Conservation (phyloP, 2,329 filamentous ascomycete genomes). For the Penicillium sp. region DNA sequence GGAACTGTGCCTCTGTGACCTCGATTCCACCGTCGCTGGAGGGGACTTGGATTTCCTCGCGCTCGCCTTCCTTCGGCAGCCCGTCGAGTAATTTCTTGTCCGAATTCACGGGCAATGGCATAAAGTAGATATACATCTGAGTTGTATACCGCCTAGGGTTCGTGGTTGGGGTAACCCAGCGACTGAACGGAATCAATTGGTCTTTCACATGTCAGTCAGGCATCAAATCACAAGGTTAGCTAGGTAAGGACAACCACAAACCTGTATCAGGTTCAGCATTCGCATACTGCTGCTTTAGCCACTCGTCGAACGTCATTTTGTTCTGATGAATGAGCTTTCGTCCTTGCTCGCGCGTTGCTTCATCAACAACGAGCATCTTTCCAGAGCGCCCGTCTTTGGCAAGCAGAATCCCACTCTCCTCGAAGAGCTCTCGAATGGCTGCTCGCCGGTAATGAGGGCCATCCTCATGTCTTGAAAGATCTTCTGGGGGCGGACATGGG, state of each 20-base stretch:
- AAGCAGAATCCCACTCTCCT: slow-evolving; percentile 89
- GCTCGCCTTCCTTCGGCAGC: slow-evolving; percentile 47
- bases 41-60: slow-evolving; percentile 70
- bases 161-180: slow-evolving; percentile 83
- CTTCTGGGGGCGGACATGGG: slow-evolving; percentile 55
- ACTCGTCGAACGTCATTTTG: slow-evolving; percentile 69
- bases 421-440: slow-evolving; percentile 89
- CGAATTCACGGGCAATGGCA: slow-evolving; percentile 63
- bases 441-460: slow-evolving; percentile 76
- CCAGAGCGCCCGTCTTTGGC: slow-evolving; percentile 56
- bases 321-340: slow-evolving; percentile 72
- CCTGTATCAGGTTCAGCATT: slow-evolving; percentile 64
- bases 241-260: slow-evolving; percentile 18
- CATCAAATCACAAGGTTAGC: not conserved
- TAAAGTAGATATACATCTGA: slow-evolving; percentile 95
- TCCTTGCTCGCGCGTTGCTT: slow-evolving; percentile 67
- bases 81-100: slow-evolving; percentile 40
- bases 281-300: slow-evolving; percentile 55
- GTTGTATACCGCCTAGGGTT: slow-evolving; percentile 83
- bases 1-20: slow-evolving; percentile 78
- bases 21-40: slow-evolving; percentile 73
- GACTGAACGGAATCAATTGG: slow-evolving; percentile 78
- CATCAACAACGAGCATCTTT: slow-evolving; percentile 65
- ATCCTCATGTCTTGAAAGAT: slow-evolving; percentile 70
- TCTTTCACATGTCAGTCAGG: slow-evolving; percentile 50